phyloP scores from a whole-genome alignment of 2,329 filamentous ascomycete species.

The Neonectria ditissima region DNA sequence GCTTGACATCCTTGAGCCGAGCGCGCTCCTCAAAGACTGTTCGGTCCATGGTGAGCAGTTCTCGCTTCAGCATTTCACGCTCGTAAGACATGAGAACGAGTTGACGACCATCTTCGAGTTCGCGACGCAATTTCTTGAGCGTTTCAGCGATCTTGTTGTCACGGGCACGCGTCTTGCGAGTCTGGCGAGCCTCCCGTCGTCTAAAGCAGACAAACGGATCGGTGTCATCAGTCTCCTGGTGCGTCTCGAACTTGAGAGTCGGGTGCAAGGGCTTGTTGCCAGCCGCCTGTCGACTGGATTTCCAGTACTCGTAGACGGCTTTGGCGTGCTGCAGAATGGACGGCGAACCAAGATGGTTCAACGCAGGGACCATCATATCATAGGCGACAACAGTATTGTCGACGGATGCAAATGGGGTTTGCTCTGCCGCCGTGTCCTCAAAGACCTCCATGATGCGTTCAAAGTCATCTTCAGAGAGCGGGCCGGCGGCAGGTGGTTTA shows the following conservation, averaged over 20 bases:
- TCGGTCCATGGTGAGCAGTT: conserved; percentile 80
- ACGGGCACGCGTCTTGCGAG: conserved; percentile 91
- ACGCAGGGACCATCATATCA: conserved; percentile 79
- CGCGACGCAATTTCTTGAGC: conserved; percentile 88
- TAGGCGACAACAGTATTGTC: conserved; percentile 87
- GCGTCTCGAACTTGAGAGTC: conserved; percentile 90
- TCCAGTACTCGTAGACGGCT: conserved; percentile 92
- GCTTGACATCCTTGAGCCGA: conserved; percentile 88
- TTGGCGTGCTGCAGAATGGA: conserved; percentile 72
- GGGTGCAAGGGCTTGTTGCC: conserved; percentile 82
- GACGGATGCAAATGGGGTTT: conserved; percentile 89
- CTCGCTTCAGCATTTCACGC: conserved; percentile 83
- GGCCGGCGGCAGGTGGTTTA: conserved; percentile 71
- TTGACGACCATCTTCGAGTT: conserved; percentile 89
- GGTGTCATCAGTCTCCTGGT: conserved; percentile 92
- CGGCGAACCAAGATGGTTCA: conserved; percentile 63
- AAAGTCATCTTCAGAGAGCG: conserved; percentile 90
- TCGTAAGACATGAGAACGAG: conserved; percentile 82
- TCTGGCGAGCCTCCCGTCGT: conserved; percentile 91
- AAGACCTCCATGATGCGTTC: conserved; percentile 96
- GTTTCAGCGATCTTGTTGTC: conserved; percentile 96
- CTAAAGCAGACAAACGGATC: conserved; percentile 99
- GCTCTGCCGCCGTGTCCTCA: conserved; percentile 84
- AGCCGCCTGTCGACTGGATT: conserved; percentile 71
- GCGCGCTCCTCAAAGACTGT: conserved; percentile 85